phyloP scores from a whole-genome alignment of 2,329 filamentous ascomycete species.

The Diaporthe batatas region DNA sequence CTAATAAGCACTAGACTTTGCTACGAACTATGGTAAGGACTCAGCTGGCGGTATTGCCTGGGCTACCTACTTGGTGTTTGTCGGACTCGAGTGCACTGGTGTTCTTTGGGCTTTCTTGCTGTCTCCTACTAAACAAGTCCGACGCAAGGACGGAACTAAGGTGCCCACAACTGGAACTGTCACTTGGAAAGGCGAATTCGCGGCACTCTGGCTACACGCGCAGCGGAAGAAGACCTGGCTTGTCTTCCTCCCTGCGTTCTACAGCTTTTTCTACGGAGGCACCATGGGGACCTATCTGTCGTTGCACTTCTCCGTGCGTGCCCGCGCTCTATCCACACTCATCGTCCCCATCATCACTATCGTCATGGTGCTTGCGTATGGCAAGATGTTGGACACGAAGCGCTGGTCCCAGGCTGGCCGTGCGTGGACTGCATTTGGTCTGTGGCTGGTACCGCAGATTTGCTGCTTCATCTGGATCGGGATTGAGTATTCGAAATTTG shows the following conservation, averaged over 20 bases:
- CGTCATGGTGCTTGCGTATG: slow-evolving; percentile 45
- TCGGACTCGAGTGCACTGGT: slow-evolving; percentile 48
- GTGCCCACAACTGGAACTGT: slow-evolving; percentile 44
- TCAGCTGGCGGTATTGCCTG: slow-evolving; percentile 48
- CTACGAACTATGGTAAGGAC: slow-evolving; percentile 45
- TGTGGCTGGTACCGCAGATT: slow-evolving; percentile 49
- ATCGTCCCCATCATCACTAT: slow-evolving; percentile 48
- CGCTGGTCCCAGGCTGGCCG: slow-evolving; percentile 48
- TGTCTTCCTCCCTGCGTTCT: slow-evolving; percentile 52
- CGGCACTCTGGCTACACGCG: slow-evolving; percentile 44
- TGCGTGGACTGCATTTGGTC: slow-evolving; percentile 48
- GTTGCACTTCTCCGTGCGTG: slow-evolving; percentile 51
- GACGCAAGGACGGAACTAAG: slow-evolving; percentile 46
- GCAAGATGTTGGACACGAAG: slow-evolving; percentile 40
- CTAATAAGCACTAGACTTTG: slow-evolving; percentile 44
- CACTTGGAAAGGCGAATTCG: slow-evolving; percentile 45
- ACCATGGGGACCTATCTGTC: slow-evolving; percentile 53
- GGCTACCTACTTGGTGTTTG: slow-evolving; percentile 50
- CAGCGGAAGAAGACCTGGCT: slow-evolving; percentile 50
- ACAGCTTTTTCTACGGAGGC: slow-evolving; percentile 56
- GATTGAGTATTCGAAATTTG: slow-evolving; percentile 40
- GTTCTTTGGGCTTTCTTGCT: slow-evolving; percentile 50
- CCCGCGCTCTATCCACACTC: slow-evolving; percentile 50
- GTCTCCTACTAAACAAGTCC: slow-evolving; percentile 46
- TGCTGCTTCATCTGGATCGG: slow-evolving; percentile 51